Evolutionary conservation across 2,329 filamentous ascomycete genomes (phyloP), one percentile per base, ranked within the genome.

Genomic region (Cercospora sojina): DNA sequence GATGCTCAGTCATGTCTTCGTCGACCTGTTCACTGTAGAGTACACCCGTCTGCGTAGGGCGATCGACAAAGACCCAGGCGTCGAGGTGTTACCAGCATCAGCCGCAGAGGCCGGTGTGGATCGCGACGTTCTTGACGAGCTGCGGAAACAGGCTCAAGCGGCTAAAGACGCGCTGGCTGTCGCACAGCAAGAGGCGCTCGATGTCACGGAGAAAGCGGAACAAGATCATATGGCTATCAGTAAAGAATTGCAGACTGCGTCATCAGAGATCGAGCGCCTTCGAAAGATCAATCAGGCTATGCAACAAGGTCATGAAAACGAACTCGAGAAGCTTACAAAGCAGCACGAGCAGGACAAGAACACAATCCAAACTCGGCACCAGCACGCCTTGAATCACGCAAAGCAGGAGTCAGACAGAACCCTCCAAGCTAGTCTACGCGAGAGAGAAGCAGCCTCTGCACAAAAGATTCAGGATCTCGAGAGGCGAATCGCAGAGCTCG

Each of bases 21-120:
- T 99, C 64, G 91, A 97, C 67, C 97, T 98, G 74, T 87, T 97
- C 74, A 97, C 97, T 75, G 93, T 98, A 74, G 97, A 97, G 76
- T 98, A 96, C 76, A 94, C 91, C 74, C 90, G 93, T 8, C 81
- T 97, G 65, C 82, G 90, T 43, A 88, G 92, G 69, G 91, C 92
- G 13, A 91, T 99, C 72, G 95, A 99, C 78, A 89, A 94, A 67
- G 92, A 97, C 69, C 95, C 95, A 0, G 92, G 90, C 1, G 83
- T 96, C 67, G 95, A 99, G 77, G 89, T 96, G 27, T 90, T 92
- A 0, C 86, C 95, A 10, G 84, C 93, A 64, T 85, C 89, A 51
- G 92, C 93, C 75, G 91, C 93, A 10, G 89, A 95, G 71, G 93
- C 94, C 74, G 94, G 94, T 3, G 91, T 99, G 41, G 97, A 96